Base-by-base conservation (phyloP, 2,329 filamentous ascomycete genomes). In the Penicillium sp. region DNA sequence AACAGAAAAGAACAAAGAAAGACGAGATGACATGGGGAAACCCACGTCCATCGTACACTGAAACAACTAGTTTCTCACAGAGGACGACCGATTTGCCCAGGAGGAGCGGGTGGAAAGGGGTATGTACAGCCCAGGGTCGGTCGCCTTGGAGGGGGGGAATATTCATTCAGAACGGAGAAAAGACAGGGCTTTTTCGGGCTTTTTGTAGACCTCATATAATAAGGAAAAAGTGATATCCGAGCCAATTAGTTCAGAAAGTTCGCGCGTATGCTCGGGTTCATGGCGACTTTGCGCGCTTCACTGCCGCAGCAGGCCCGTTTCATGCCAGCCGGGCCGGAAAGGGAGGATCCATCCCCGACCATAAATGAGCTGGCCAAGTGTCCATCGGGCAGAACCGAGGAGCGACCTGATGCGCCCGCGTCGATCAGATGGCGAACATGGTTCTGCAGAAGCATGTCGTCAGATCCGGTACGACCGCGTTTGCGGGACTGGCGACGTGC, bases 241-340 rank as follows among this genome's bases (percentile, higher is more conserved):
- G 39, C 55, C 55, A 51, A 44, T 61, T 46, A 62, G 46, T 65
- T 68, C 62, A 70, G 44, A 48, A 66, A 70, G 21, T 73, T 68
- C 27, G 67, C 66, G 33, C 71, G 71, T 52, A 73, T 57, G 44
- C 61, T 63, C n/a, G 71, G 69, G 56, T 72, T 69, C 19, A 73
- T 55, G n/a, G 71, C 71, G 50, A 74, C 57, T 62, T 73, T 73
- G 49, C 66, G 63, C 39, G 71, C 70, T 63, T 76, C 73, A 47
- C 68, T 73, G 37, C 72, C 74, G 53, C 75, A 76, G 64, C 75
- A 76, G 33, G 74, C 72, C 47, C 75, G 73, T 61, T 77, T 77
- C 69, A 74, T 72, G 46, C 73, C 72, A 10, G 66, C 70, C 3
- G 70, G 68, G n/a, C 69, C 68, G 41, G 73, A 70, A 19, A 76